Evolutionary conservation across 2,329 filamentous ascomycete species (phyloP).

Genomic region (Cladosporium colombiae): DNA sequence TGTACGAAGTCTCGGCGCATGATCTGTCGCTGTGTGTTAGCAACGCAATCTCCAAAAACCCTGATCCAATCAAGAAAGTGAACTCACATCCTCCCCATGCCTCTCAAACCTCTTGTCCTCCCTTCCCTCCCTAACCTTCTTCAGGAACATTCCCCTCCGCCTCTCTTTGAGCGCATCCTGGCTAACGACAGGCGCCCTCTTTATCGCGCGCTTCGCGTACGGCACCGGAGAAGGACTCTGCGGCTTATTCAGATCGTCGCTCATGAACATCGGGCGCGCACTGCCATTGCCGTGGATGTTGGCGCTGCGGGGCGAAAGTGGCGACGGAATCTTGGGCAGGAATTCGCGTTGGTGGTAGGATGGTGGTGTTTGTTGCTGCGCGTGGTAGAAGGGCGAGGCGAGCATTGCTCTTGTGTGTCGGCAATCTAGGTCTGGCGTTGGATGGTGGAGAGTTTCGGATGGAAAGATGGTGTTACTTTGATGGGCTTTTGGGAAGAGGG

Average conservation of each 20-base stretch:
- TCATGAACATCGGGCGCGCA: conserved; percentile 24
- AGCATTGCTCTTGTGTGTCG: conserved; percentile 4
- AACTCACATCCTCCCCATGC: conserved; percentile 49
- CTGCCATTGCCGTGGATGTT: conserved; percentile 36
- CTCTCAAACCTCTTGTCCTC: conserved; percentile 50
- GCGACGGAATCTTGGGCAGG: conserved; percentile 41
- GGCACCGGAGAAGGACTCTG: conserved; percentile 1
- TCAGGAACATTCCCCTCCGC: conserved; percentile 68
- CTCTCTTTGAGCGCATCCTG: conserved; percentile 63
- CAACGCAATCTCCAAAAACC: neutral
- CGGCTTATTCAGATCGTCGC: conserved; percentile 21
- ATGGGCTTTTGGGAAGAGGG: neutral
- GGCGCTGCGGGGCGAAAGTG: conserved; percentile 47
- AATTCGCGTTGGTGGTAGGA: conserved; percentile 24
- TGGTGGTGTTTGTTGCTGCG: neutral
- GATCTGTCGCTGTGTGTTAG: conserved; percentile 39
- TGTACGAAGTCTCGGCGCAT: conserved; percentile 50
- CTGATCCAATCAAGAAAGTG: neutral
- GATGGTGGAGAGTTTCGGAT: neutral
- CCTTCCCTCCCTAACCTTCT: conserved; percentile 51
- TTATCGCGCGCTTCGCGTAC: conserved; percentile 50
- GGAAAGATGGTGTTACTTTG: neutral
- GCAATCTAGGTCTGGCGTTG: neutral
- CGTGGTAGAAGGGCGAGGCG: conserved; percentile 3
- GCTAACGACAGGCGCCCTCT: conserved; percentile 64